These are phyloP conservation scores for Neobulgaria alba DNA, from an alignment of 2,329 filamentous ascomycete species.

Conservation along the genomic window DNA sequence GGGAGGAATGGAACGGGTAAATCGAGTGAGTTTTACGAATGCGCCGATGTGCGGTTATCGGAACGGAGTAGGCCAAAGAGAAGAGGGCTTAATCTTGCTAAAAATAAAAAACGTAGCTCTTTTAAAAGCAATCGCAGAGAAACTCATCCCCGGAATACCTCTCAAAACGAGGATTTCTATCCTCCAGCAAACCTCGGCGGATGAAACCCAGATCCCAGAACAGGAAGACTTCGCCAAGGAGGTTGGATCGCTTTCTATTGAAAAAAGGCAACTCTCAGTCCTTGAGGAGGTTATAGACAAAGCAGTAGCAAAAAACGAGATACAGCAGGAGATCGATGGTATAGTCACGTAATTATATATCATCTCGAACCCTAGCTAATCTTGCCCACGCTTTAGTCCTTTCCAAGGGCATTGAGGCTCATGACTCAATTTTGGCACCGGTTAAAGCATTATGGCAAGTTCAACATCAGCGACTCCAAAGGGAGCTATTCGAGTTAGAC, in stretches of 20 bases:
- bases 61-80: too few relatives aligned
- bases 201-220: conserved; percentile 29
- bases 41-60: too few relatives aligned
- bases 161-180: conserved; percentile 57
- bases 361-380: too few relatives aligned
- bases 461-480: conserved; percentile 52
- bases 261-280: conserved; percentile 38
- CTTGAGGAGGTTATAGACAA: conserved; percentile 60
- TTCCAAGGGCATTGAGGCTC: conserved; percentile 47
- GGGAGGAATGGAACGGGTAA: conserved; percentile 80
- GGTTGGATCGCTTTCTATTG: neutral
- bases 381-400: conserved; percentile 36
- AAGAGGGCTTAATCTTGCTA: too few relatives aligned
- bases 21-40: conserved; percentile 48
- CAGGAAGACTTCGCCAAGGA: conserved; percentile 17
- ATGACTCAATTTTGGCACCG: conserved; percentile 46
- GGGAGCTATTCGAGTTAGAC: conserved; percentile 58
- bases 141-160: conserved; percentile 68
- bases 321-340: conserved; percentile 55
- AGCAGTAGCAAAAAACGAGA: conserved; percentile 45
- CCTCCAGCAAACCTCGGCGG: conserved; percentile 53
- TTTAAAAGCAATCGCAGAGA: conserved; percentile 66
- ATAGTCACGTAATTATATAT: conserved; percentile 15
- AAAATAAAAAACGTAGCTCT: too few relatives aligned
- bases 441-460: conserved; percentile 53